Conservation (phyloP, 345 rosid genomes). For the Iberis pinnata region DNA sequence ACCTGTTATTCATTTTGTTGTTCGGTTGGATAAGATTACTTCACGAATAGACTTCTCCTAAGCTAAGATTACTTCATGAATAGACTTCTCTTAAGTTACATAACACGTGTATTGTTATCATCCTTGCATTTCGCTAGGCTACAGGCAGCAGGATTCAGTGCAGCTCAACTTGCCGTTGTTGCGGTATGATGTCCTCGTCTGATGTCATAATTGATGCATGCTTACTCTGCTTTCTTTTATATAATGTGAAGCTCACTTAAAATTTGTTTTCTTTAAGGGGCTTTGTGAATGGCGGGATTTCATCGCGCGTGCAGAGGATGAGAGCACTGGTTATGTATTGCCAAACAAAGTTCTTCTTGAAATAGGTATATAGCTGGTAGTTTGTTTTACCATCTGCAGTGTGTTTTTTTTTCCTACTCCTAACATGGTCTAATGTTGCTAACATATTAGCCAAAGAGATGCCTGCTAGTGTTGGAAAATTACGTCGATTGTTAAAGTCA, state of each 20-base stretch:
- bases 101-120: background rate
- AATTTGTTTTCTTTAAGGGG: slow-evolving; percentile 40
- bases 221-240: slow-evolving; percentile 1
- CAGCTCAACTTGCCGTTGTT: slow-evolving; percentile 81
- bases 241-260: slow-evolving; percentile 12
- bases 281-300: slow-evolving; percentile 86
- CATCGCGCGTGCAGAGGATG: slow-evolving; percentile 86
- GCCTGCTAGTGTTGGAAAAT: slow-evolving; percentile 58
- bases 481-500: slow-evolving; percentile 56
- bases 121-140: slow-evolving; percentile 44
- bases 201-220: slow-evolving; percentile 5
- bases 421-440: slow-evolving; percentile 16
- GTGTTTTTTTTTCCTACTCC: slow-evolving; percentile 7
- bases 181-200: slow-evolving; percentile 38
- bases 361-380: slow-evolving; percentile 48
- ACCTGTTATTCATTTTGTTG: slow-evolving; percentile 2
- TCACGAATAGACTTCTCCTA: background rate
- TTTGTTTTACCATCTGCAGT: slow-evolving; percentile 6
- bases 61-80: slow-evolving; percentile 1
- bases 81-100: background rate
- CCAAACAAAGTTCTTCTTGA: slow-evolving; percentile 90
- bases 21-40: background rate
- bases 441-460: slow-evolving; percentile 69
- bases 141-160: slow-evolving; percentile 56
- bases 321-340: slow-evolving; percentile 85